Percentiles rank a stretch among this genome's conserved stretches.
These are phyloP conservation scores for Globisporangium spiculum DNA, from an alignment of 352 stramenopile genomes.

Conservation along the genomic window DNA sequence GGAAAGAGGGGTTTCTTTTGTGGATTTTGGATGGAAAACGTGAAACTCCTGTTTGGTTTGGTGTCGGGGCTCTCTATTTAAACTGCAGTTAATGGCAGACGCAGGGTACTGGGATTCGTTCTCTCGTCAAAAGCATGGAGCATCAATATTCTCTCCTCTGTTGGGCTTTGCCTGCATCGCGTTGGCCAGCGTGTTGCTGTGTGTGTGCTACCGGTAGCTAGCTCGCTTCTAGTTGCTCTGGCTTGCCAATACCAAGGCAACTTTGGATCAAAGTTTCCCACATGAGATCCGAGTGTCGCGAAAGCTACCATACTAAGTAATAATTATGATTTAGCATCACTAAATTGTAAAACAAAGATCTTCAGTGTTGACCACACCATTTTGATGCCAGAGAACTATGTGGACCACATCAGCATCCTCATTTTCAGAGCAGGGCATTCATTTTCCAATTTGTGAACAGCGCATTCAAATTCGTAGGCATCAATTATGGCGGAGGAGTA, in stretches of 20 bases:
- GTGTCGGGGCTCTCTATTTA: not conserved
- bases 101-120: too few relatives aligned
- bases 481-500: slow-evolving; percentile 82
- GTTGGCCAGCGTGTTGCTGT: too few relatives aligned
- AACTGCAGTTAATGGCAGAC: not conserved
- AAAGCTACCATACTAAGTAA: not conserved
- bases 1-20: not conserved
- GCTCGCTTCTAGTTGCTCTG: too few relatives aligned
- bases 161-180: too few relatives aligned
- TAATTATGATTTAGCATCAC: not conserved
- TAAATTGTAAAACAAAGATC: not conserved
- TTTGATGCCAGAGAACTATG: not conserved
- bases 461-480: slow-evolving; percentile 3
- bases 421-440: not conserved
- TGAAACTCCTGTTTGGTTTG: not conserved
- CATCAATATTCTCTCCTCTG: too few relatives aligned
- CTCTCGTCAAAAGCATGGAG: too few relatives aligned
- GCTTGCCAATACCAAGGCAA: too few relatives aligned
- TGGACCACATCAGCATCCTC: not conserved
- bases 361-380: not conserved
- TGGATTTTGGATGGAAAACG: not conserved
- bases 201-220: too few relatives aligned
- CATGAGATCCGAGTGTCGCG: too few relatives aligned
- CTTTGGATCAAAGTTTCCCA: too few relatives aligned
- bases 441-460: not conserved